phyloP scores from a whole-genome alignment of 768 basidiomycete species.

The Tulasnella sp. region DNA sequence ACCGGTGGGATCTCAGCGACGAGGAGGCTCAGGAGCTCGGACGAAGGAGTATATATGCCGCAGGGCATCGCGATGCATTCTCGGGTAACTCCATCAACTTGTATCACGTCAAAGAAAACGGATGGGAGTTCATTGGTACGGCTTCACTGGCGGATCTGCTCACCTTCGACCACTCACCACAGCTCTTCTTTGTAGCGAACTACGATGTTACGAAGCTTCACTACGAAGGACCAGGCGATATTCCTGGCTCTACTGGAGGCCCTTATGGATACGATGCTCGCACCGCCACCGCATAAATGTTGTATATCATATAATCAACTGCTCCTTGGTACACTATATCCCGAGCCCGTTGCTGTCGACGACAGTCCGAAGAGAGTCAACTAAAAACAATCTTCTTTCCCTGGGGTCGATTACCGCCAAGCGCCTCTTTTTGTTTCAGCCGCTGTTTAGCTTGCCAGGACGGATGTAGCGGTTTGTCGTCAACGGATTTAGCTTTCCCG shows the following conservation, averaged over 20 bases:
- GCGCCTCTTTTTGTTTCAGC: constrained; percentile 37
- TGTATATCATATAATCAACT: not conserved
- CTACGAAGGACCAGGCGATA: constrained; percentile 73
- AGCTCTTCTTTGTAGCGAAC: constrained; percentile 47
- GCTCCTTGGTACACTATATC: not conserved
- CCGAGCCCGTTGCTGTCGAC: too few relatives aligned
- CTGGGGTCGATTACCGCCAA: constrained; percentile 50
- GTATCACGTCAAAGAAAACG: constrained; percentile 88
- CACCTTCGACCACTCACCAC: constrained; percentile 1
- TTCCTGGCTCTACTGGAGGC: constrained; percentile 46
- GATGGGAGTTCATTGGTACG: constrained; percentile 93
- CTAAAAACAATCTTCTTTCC: constrained; percentile 72
- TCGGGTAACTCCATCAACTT: constrained; percentile 95
- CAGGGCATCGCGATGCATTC: constrained; percentile 92
- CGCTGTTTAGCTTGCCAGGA: constrained; percentile 94
- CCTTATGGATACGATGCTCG: constrained; percentile 78
- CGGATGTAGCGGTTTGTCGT: constrained; percentile 56
- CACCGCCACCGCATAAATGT: not conserved
- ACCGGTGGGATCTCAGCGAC: constrained; percentile 83
- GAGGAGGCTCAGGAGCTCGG: constrained; percentile 93
- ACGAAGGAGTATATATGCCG: constrained; percentile 87
- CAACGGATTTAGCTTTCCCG: not conserved
- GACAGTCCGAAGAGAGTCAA: constrained; percentile 15
- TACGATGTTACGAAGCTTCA: constrained; percentile 86
- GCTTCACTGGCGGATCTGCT: constrained; percentile 11